phyloP scores from a whole-genome alignment of 345 rosid species.

The Nasturtium officinale region DNA sequence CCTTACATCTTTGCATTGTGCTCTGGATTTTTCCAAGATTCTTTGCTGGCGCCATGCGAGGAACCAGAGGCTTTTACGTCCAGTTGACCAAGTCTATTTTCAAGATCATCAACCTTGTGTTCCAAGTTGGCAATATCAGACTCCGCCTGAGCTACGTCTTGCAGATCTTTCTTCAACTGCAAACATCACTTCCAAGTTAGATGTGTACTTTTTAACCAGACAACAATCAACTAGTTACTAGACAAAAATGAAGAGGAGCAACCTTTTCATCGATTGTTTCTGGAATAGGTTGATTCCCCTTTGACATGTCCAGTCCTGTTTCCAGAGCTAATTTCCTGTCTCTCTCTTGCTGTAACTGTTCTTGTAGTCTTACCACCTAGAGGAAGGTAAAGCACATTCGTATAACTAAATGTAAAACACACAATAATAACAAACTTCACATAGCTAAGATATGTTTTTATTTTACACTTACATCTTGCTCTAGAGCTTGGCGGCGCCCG shows the following conservation, averaged over 20 bases:
- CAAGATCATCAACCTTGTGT: constrained; percentile 66
- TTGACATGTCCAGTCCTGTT: constrained; percentile 57
- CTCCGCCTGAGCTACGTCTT: constrained; percentile 68
- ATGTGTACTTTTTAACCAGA: constrained; percentile 27
- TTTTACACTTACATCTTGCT: constrained; percentile 64
- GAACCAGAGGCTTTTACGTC: constrained; percentile 48
- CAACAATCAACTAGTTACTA: constrained; percentile 13
- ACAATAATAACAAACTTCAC: constrained; percentile 8
- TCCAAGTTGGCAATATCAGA: constrained; percentile 61
- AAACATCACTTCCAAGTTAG: constrained; percentile 37
- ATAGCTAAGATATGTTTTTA: constrained; percentile 10
- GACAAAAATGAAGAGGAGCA: constrained; percentile 24
- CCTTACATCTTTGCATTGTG: constrained; percentile 52
- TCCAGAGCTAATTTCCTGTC: constrained; percentile 65
- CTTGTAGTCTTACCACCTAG: constrained; percentile 83
- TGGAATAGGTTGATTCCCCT: constrained; percentile 46
- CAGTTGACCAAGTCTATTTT: constrained; percentile 51
- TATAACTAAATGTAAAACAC: neutral
- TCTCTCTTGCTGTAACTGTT: constrained; percentile 74
- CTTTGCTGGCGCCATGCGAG: constrained; percentile 45
- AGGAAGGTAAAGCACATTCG: constrained; percentile 24
- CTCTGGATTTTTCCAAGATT: constrained; percentile 35
- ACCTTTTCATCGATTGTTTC: constrained; percentile 65
- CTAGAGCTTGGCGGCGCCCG: constrained; percentile 69
- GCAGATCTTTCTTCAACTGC: constrained; percentile 64